Conservation (phyloP, 2,329 filamentous ascomycete genomes). For the Calonectria pseudoreteaudii region DNA sequence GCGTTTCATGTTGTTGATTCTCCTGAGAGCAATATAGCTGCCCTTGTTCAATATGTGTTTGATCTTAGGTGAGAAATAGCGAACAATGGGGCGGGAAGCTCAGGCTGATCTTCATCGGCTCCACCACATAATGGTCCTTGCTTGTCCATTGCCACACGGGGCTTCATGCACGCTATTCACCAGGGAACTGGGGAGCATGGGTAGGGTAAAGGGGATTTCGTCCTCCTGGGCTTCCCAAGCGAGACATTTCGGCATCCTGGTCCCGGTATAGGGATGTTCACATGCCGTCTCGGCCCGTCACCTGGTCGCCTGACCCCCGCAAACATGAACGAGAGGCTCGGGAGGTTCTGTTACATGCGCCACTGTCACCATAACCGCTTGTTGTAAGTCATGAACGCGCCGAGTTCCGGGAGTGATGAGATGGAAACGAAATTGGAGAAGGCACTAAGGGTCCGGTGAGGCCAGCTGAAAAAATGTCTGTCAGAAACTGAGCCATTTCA, state of each 20-base stretch:
- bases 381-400: background rate
- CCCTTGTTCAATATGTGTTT: conserved; percentile 30
- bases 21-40: conserved; percentile 24
- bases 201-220: background rate
- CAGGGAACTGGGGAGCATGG: conserved; percentile 1
- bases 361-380: background rate
- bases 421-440: background rate
- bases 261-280: background rate
- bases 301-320: conserved; percentile 3
- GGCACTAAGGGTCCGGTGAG: background rate
- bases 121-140: conserved; percentile 19
- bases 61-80: conserved; percentile 13
- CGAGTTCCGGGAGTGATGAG: background rate
- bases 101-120: conserved; percentile 20
- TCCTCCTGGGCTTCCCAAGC: conserved; percentile 3
- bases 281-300: conserved; percentile 19
- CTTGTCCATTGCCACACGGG: background rate
- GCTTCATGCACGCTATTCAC: conserved; percentile 6
- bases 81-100: conserved; percentile 10
- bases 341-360: background rate
- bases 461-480: background rate
- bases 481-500: conserved; percentile 12
- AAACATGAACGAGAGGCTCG: conserved; percentile 15
- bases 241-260: conserved; percentile 16
- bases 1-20: conserved; percentile 26